Evolutionary conservation across 164 flowering plant genomes (phyloP).

Genomic region (Piper longum): DNA sequence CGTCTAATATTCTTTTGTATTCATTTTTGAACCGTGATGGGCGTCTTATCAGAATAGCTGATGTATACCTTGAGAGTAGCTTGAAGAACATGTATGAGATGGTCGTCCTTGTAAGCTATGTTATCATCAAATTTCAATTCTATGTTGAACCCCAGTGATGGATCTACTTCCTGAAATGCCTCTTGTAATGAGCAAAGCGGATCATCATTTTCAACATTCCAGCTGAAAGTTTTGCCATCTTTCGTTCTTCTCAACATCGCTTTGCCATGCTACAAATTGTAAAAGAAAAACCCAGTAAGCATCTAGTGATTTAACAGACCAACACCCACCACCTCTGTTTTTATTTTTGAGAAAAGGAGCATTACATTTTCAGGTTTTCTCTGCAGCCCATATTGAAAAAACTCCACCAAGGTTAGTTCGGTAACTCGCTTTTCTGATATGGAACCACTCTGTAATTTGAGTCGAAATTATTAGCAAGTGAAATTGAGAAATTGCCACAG

Average conservation of each 20-base stretch:
- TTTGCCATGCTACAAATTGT: slow-evolving; percentile 27
- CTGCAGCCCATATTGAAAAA: slow-evolving; percentile 69
- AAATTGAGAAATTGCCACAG: neutral
- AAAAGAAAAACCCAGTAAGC: neutral
- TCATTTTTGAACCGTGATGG: neutral
- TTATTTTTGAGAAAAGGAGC: neutral
- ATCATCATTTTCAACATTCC: slow-evolving; percentile 74
- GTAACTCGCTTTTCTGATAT: slow-evolving; percentile 60
- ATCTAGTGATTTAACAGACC: neutral
- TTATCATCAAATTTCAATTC: slow-evolving; percentile 84
- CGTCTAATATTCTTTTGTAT: neutral
- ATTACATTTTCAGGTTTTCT: slow-evolving; percentile 26
- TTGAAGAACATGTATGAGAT: slow-evolving; percentile 39
- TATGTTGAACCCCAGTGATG: slow-evolving; percentile 71
- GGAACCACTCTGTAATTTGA: slow-evolving; percentile 40
- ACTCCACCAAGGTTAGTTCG: slow-evolving; percentile 47
- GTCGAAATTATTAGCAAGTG: neutral
- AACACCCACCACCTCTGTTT: neutral
- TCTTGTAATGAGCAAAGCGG: slow-evolving; percentile 69
- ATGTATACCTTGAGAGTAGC: slow-evolving; percentile 32
- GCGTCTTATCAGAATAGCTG: neutral
- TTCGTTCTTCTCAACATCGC: slow-evolving; percentile 52
- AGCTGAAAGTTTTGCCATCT: slow-evolving; percentile 54
- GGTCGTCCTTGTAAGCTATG: slow-evolving; percentile 34
- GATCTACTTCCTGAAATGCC: slow-evolving; percentile 54